phyloP scores from a whole-genome alignment of 2,329 filamentous ascomycete species.

The Neurospora sp. region DNA sequence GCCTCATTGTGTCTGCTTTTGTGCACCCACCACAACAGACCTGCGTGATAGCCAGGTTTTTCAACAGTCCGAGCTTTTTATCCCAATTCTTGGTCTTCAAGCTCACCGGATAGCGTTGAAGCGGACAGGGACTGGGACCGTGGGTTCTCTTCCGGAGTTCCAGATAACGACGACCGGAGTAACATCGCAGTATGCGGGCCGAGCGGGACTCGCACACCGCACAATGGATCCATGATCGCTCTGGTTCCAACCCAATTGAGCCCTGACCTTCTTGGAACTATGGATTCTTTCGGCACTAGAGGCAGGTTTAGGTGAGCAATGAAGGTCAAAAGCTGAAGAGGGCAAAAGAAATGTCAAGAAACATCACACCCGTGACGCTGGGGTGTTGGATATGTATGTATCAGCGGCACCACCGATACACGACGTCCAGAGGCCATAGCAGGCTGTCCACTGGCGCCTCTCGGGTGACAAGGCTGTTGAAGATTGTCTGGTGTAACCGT shows the following conservation, averaged over 20 bases:
- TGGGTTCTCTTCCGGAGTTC: neutral
- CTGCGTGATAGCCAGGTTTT: neutral
- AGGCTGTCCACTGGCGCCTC: neutral
- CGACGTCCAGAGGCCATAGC: neutral
- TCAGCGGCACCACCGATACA: neutral
- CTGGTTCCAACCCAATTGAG: neutral
- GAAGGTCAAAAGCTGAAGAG: neutral
- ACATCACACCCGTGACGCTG: neutral
- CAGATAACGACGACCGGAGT: neutral
- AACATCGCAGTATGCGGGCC: neutral
- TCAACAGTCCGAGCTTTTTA: neutral
- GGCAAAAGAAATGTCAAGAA: neutral
- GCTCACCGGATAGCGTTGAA: neutral
- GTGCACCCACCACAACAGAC: neutral
- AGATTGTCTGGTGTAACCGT: neutral
- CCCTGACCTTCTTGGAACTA: neutral
- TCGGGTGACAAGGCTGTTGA: neutral
- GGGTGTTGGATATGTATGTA: neutral
- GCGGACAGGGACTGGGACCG: neutral
- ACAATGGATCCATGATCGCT: neutral
- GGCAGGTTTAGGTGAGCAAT: neutral
- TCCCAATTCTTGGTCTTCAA: neutral
- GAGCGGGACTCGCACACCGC: neutral
- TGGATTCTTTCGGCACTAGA: neutral
- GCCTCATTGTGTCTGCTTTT: neutral